phyloP scores from a whole-genome alignment of 2,329 filamentous ascomycete species.

The Penicillium glabrum region DNA sequence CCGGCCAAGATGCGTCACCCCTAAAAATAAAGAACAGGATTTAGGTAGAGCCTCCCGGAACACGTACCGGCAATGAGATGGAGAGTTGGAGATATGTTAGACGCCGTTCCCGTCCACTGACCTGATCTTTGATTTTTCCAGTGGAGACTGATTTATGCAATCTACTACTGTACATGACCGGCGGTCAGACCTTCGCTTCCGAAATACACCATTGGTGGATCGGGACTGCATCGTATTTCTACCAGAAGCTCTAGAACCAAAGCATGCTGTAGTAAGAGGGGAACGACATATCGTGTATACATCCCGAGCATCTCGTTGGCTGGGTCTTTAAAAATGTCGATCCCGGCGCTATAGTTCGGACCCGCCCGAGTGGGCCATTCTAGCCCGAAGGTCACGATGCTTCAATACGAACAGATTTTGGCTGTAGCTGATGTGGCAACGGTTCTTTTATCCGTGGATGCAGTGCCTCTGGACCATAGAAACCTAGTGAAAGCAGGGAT shows the following conservation, averaged over 20 bases:
- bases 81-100: not conserved
- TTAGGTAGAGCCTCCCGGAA: not conserved
- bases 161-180: not conserved
- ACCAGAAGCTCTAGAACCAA: too few relatives aligned
- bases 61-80: not conserved
- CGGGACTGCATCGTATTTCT: not conserved
- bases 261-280: not conserved
- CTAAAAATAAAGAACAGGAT: slow-evolving; percentile 8
- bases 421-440: not conserved
- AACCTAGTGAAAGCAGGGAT: slow-evolving; percentile 26
- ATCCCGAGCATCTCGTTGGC: not conserved
- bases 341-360: slow-evolving; percentile 11
- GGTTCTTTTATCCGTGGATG: not conserved
- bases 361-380: slow-evolving; percentile 12
- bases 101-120: not conserved
- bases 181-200: too few relatives aligned
- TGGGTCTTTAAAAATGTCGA: slow-evolving; percentile 5
- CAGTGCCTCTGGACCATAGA: slow-evolving; percentile 17
- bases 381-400: slow-evolving; percentile 1
- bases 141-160: not conserved
- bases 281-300: not conserved
- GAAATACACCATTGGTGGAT: not conserved
- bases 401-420: not conserved
- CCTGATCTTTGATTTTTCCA: not conserved
- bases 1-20: slow-evolving; percentile 9